Percentiles rank a stretch among this genome's conserved stretches.
These are phyloP conservation scores for Trichothecium roseum DNA, from an alignment of 2,329 filamentous ascomycete species.

Conservation along the genomic window DNA sequence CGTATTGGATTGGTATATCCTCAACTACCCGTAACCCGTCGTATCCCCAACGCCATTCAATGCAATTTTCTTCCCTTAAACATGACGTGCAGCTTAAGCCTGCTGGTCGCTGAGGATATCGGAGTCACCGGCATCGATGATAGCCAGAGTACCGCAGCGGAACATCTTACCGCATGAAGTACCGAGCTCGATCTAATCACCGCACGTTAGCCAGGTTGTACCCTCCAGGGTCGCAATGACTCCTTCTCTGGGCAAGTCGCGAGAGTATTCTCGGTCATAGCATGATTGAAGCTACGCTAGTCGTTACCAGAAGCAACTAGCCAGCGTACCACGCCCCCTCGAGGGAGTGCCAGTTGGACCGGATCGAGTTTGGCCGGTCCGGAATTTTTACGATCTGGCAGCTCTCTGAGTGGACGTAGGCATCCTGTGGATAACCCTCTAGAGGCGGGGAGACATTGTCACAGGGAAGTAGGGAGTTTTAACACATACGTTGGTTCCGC, in stretches of 20 bases:
- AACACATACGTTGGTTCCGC: conserved; percentile 92
- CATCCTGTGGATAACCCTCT: conserved; percentile 8
- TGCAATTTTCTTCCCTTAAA: conserved; percentile 10
- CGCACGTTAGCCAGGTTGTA: conserved; percentile 48
- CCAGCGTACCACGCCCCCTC: too few relatives aligned
- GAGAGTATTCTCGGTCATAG: conserved; percentile 14
- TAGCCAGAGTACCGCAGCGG: conserved; percentile 93
- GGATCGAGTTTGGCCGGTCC: neutral
- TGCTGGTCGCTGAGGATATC: conserved; percentile 70
- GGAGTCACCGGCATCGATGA: conserved; percentile 95
- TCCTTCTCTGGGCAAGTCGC: conserved; percentile 79
- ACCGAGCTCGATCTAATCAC: conserved; percentile 83
- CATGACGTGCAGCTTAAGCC: conserved; percentile 44
- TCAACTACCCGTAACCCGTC: conserved; percentile 21
- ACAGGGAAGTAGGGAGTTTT: conserved; percentile 8
- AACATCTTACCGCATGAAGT: conserved; percentile 99
- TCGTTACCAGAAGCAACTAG: conserved; percentile 4
- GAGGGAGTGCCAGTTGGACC: neutral
- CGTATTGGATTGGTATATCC: conserved; percentile 25
- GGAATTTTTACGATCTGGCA: neutral
- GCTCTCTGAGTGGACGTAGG: neutral
- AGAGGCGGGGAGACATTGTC: conserved; percentile 8
- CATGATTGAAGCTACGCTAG: conserved; percentile 6
- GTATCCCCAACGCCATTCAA: conserved; percentile 34
- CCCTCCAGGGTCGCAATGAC: conserved; percentile 84